Base-by-base conservation (phyloP, 2,329 filamentous ascomycete genomes). In the Stenocarpella maydis region DNA sequence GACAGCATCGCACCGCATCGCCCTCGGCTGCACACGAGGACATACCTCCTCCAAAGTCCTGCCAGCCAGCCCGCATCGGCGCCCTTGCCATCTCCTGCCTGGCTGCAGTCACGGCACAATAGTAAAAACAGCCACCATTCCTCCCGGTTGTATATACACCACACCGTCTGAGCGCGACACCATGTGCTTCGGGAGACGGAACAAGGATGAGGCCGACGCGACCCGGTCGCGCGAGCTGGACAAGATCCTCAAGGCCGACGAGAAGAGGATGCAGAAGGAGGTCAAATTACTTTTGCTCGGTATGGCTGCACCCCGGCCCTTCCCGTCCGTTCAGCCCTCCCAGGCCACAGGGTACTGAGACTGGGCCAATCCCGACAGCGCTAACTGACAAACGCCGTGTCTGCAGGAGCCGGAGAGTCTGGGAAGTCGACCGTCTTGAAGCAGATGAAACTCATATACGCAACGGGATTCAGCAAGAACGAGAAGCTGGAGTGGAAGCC, bases 401-500 rank as follows among this genome's bases (percentile, higher is more conserved):
- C 45, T 21, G 31, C 39, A 71, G 95, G 95, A 80, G 95, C 95
- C 76, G 95, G 95, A 78, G 95, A 98, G 82, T 96, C 92, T 70
- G 93, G 95, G 74, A 98, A 98, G 82, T 98, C 95, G 10, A 98
- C 95, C 1, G 95, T 98, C 70, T 88, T 98, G 74, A 98, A 98
- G 84, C 95, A 98, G 85, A 98, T 99, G 96, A 95, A 95, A 80
- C 90, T 99, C 81, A 98, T 99, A 75, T 96, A 98, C 80, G 90
- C 94, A 17, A 91, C 94, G 80, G 95, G 96, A 63, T 98, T 98
- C 83, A 93, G 90, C 77, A 92, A 93, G 76, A 90, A 89, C 73
- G 96, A 98, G 80, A 93, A 94, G 80, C 90, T 97, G 73, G 94
- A 98, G 85, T 97, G 94, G 87, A 94, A 96, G 75, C 92, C 94